Base-by-base conservation (phyloP, 331 rosid genomes). In the Stylosanthes scabra region DNA sequence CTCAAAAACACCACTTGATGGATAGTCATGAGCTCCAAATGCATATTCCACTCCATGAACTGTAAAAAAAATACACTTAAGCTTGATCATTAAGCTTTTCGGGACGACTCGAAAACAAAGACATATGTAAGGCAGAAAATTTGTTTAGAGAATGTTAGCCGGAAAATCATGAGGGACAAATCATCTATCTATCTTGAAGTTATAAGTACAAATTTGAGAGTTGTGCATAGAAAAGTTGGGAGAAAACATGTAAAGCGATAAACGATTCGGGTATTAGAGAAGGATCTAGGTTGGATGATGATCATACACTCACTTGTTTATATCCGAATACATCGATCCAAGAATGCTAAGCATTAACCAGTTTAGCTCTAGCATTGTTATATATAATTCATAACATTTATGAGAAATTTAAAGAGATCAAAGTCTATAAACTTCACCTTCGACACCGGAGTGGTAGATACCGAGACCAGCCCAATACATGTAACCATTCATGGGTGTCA, bases 11-110 rank as follows among this genome's bases (percentile, higher is more conserved):
- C 99, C 98, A 20, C 99, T 95, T 31, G 96, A 80, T 3, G 99
- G 88, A 54, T 90, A 95, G 85, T 95, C 99, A 78, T 95, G 99
- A 9, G 99, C 99, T 63, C 98, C 99, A 78, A 90, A 95, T 47
- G 99, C 99, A 69, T 95, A 95, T 72, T 95, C 97, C 15, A 95
- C 92, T 59, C 97, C 93, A 69, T 95, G 91, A 75, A 95, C 99
- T 95, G 92, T 52, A 75, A 61, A 20, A 61, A 20, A 20, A 68
- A 28, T 65, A 80, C 80, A 85, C 54, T 58, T 59, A 60, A 65
- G 12, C 51, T 47, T 64, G 27, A 50, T 84, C 59, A 88, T 11
- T 2, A 42, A 56, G 54, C 44, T 55, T 56, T 64, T 7, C 29
- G 47, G 62, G 1, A 62, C 50, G 1, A 62, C 41, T 52, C 0